Conservation (phyloP, 169 alveolate species). For the Theileria annulata region DNA sequence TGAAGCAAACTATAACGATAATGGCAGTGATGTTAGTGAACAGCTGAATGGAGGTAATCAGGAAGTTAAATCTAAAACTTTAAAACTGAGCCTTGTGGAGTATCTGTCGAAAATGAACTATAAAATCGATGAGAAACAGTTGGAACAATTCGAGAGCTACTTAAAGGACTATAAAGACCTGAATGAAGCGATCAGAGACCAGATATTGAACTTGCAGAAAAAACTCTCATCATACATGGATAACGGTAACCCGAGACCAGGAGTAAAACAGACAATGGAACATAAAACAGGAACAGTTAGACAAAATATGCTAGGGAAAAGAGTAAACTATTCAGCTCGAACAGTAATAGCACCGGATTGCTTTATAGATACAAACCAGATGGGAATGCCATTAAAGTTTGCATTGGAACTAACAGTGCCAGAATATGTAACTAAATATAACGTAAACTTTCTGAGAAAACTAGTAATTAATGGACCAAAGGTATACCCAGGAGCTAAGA, state of each 20-base stretch:
- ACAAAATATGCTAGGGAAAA: conserved; percentile 97
- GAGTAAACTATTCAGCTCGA: conserved; percentile 98
- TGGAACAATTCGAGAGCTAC: conserved; percentile 70
- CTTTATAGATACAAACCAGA: conserved; percentile 93
- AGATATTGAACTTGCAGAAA: conserved; percentile 61
- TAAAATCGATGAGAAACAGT: conserved; percentile 31
- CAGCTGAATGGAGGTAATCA: conserved; percentile 35
- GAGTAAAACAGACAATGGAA: conserved; percentile 93
- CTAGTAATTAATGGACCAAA: conserved; percentile 92
- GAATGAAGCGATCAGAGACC: conserved; percentile 60
- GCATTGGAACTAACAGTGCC: conserved; percentile 93
- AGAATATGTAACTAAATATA: conserved; percentile 89
- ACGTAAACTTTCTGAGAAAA: conserved; percentile 83
- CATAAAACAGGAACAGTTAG: conserved; percentile 95
- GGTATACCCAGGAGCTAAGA: conserved; percentile 96
- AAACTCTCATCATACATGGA: conserved; percentile 45
- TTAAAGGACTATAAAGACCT: conserved; percentile 70
- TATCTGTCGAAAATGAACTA: conserved; percentile 24
- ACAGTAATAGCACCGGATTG: conserved; percentile 99
- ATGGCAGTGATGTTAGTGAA: conserved; percentile 46
- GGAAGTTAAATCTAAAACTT: background rate
- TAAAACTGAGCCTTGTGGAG: conserved; percentile 27
- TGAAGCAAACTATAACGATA: conserved; percentile 44
- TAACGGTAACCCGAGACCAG: conserved; percentile 76
- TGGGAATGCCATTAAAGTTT: conserved; percentile 94